Evolutionary conservation across 2,329 filamentous ascomycete species (phyloP).

Genomic region (Camillea tinctor): DNA sequence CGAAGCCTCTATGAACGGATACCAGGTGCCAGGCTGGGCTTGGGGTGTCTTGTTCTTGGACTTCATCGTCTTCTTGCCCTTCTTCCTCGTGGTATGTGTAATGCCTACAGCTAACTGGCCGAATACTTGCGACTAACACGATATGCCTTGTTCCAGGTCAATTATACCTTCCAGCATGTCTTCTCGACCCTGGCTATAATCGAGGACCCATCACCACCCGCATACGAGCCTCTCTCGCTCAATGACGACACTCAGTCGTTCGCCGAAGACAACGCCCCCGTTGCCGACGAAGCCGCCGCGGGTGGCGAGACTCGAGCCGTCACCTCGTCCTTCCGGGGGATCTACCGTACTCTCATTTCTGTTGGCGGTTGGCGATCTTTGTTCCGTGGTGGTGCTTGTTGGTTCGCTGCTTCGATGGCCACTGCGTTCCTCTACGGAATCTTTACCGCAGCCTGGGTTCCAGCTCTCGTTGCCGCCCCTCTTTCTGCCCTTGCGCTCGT

Average conservation of each 20-base stretch:
- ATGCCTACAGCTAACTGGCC: not conserved
- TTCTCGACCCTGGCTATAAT: conserved; percentile 57
- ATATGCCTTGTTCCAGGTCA: conserved; percentile 35
- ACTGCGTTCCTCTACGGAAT: conserved; percentile 41
- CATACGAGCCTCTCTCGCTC: conserved; percentile 51
- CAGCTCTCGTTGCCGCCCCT: conserved; percentile 49
- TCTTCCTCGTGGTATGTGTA: conserved; percentile 41
- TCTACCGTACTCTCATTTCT: conserved; percentile 55
- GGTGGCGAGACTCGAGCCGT: not conserved
- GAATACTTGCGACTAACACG: conserved; percentile 12
- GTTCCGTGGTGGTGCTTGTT: conserved; percentile 66
- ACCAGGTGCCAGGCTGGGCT: conserved; percentile 41
- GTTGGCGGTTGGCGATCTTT: conserved; percentile 63
- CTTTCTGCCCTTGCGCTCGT: conserved; percentile 61
- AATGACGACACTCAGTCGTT: conserved; percentile 38
- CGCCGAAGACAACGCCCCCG: conserved; percentile 35
- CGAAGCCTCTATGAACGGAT: conserved; percentile 27
- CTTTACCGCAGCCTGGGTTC: conserved; percentile 42
- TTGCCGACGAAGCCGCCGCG: conserved; percentile 35
- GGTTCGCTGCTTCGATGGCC: conserved; percentile 39
- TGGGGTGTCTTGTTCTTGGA: conserved; percentile 39
- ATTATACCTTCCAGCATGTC: conserved; percentile 51
- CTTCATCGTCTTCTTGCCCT: conserved; percentile 45
- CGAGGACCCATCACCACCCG: conserved; percentile 56
- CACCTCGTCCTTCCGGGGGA: conserved; percentile 27